Percentiles rank a stretch among this genome's conserved stretches.
These are phyloP conservation scores for Rostrohypoxylon terebratum DNA, from an alignment of 495 filamentous ascomycete genomes.

Conservation along the genomic window DNA sequence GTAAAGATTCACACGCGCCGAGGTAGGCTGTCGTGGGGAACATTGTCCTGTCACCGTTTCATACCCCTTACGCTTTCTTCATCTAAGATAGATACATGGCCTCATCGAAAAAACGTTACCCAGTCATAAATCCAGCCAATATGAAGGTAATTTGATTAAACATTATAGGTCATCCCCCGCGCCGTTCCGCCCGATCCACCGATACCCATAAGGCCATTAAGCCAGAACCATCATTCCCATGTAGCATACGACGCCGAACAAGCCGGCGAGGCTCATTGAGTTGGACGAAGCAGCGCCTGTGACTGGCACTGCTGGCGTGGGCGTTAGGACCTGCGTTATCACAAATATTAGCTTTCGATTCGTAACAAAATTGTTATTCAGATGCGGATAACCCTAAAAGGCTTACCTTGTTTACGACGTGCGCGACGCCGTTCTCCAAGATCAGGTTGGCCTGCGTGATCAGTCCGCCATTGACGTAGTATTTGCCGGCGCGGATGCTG, in stretches of 20 bases:
- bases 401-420: slow-evolving; percentile 54
- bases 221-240: slow-evolving; percentile 18
- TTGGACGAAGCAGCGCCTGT: slow-evolving; percentile 8
- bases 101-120: slow-evolving; percentile 7
- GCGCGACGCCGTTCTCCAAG: slow-evolving; percentile 54
- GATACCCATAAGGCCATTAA: slow-evolving; percentile 1
- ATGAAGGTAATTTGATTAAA: slow-evolving; percentile 3
- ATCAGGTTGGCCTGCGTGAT: slow-evolving; percentile 51
- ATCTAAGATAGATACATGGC: slow-evolving; percentile 13
- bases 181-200: not conserved
- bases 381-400: not conserved
- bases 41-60: not conserved
- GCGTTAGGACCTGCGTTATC: slow-evolving; percentile 16
- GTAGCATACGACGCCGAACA: slow-evolving; percentile 4
- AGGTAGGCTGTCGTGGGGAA: not conserved
- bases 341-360: not conserved
- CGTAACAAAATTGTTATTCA: not conserved
- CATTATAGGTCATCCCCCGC: slow-evolving; percentile 6
- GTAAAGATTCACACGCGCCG: not conserved
- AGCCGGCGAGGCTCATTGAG: slow-evolving; percentile 12
- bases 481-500: slow-evolving; percentile 41
- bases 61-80: not conserved
- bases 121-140: not conserved
- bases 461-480: slow-evolving; percentile 53
- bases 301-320: slow-evolving; percentile 20